Evolutionary conservation across 1,139 yeast species (phyloP).

Genomic region (Protomyces lactucae-debilis): DNA sequence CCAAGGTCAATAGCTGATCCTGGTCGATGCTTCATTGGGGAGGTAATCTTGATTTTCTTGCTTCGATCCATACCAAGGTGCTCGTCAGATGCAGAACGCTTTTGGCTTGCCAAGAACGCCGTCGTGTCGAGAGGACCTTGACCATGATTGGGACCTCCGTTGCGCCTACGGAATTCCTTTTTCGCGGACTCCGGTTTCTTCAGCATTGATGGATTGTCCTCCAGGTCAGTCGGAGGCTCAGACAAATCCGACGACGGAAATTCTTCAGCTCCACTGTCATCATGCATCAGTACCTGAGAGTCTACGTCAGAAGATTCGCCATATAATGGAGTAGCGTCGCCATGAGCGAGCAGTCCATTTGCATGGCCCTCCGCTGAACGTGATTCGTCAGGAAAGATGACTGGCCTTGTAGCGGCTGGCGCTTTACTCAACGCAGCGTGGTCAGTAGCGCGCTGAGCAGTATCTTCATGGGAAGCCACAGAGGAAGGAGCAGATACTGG

Average conservation of each 20-base stretch:
- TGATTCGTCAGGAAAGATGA: too few relatives aligned
- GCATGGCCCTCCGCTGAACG: too few relatives aligned
- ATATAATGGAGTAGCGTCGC: not conserved
- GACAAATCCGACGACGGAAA: not conserved
- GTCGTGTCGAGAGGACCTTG: not conserved
- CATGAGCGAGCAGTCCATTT: too few relatives aligned
- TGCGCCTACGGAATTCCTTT: not conserved
- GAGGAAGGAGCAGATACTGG: too few relatives aligned
- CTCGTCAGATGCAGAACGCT: not conserved
- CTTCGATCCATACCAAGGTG: not conserved
- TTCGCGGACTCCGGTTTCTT: not conserved
- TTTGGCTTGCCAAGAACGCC: not conserved
- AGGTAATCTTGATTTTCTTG: slow-evolving; percentile 22
- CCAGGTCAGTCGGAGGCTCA: not conserved
- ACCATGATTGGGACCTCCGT: not conserved
- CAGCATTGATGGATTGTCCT: not conserved
- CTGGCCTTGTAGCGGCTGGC: too few relatives aligned
- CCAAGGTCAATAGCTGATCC: slow-evolving; percentile 10
- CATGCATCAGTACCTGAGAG: not conserved
- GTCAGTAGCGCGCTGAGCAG: too few relatives aligned
- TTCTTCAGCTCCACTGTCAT: not conserved
- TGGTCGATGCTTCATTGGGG: slow-evolving; percentile 2
- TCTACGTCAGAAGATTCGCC: not conserved
- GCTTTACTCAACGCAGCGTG: too few relatives aligned
- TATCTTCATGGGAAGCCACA: too few relatives aligned